These are phyloP conservation scores for Didymella pinodella DNA, from an alignment of 2,329 filamentous ascomycete species.

Conservation along the genomic window DNA sequence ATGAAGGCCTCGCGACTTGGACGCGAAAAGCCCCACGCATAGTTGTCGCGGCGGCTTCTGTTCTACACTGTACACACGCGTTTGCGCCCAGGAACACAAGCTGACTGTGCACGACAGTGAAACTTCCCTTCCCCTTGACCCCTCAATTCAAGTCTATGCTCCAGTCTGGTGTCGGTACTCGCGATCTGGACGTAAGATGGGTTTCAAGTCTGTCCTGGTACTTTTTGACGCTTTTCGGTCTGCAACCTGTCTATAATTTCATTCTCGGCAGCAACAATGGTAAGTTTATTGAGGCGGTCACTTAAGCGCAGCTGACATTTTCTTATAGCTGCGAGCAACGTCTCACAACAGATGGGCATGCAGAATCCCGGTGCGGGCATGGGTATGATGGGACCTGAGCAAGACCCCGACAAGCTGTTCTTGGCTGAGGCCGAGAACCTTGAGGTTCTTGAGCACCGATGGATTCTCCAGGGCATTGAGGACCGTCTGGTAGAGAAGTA, in stretches of 20 bases:
- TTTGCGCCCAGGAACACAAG: constrained; percentile 6
- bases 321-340: constrained; percentile 82
- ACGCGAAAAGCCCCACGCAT: background rate
- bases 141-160: constrained; percentile 99
- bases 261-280: constrained; percentile 95
- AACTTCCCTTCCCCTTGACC: constrained; percentile 95
- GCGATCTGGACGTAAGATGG: constrained; percentile 96
- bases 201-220: constrained; percentile 99
- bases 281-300: constrained; percentile 57
- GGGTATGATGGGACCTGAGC: constrained; percentile 88
- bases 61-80: background rate
- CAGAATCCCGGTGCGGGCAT: constrained; percentile 79
- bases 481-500: constrained; percentile 72
- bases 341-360: constrained; percentile 82
- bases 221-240: constrained; percentile 94
- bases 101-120: constrained; percentile 66
- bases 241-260: constrained; percentile 97
- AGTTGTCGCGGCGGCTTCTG: background rate
- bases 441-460: constrained; percentile 92
- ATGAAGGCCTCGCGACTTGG: background rate
- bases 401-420: constrained; percentile 96
- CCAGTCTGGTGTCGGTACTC: constrained; percentile 93
- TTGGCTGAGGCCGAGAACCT: constrained; percentile 92
- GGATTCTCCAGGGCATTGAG: constrained; percentile 87
- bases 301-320: constrained; percentile 39